A percentile compares a stretch with the other conserved stretches of the same genome.
Conservation (phyloP, 495 filamentous ascomycete genomes). For the Penicillium parvum region DNA sequence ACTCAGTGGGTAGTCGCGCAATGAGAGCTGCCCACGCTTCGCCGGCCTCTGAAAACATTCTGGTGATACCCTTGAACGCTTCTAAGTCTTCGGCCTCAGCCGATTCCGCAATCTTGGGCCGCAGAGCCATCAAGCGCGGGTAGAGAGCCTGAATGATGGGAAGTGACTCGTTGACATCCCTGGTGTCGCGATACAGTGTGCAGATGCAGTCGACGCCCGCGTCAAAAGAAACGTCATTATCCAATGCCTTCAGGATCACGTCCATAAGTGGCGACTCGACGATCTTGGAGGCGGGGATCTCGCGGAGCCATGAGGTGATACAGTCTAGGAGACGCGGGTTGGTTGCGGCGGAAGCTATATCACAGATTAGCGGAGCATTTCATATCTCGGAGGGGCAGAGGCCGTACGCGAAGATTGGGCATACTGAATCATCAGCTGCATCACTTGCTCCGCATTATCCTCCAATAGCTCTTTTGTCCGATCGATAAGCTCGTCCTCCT, state of each 20-base stretch:
- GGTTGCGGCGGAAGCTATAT: conserved; percentile 59
- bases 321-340: conserved; percentile 92
- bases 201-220: conserved; percentile 91
- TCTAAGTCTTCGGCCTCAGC: conserved; percentile 82
- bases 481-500: conserved; percentile 87
- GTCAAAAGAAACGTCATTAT: conserved; percentile 72
- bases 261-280: conserved; percentile 82
- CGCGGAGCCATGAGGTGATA: conserved; percentile 92
- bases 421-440: conserved; percentile 81
- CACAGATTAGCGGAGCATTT: background rate
- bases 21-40: conserved; percentile 91
- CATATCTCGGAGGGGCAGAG: background rate
- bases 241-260: conserved; percentile 70
- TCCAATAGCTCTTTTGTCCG: conserved; percentile 84
- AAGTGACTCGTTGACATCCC: conserved; percentile 80
- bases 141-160: conserved; percentile 79
- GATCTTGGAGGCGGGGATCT: conserved; percentile 78
- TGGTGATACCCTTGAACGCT: conserved; percentile 78
- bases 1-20: conserved; percentile 73
- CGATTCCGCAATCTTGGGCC: conserved; percentile 70
- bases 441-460: conserved; percentile 82
- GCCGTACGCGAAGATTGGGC: conserved; percentile 80
- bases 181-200: conserved; percentile 85
- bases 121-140: conserved; percentile 72
- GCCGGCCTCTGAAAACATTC: conserved; percentile 88